Evolutionary conservation across 495 filamentous ascomycete genomes (phyloP).

Genomic region (Neurospora africana): DNA sequence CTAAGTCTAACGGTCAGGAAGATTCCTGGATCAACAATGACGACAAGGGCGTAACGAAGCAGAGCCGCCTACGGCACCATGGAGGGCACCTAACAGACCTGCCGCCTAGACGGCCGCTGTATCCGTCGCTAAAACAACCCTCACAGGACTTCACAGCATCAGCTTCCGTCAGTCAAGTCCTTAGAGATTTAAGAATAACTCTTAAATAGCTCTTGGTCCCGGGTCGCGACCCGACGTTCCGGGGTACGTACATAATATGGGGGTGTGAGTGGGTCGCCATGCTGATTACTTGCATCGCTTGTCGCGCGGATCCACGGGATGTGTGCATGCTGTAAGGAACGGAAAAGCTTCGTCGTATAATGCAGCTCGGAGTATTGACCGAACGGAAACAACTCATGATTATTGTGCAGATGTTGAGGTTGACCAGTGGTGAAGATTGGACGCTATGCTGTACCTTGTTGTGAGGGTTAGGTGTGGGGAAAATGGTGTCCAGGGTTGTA

Average conservation of each 20-base stretch:
- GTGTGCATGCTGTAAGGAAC: background rate
- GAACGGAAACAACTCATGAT: background rate
- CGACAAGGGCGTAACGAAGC: background rate
- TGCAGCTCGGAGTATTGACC: background rate
- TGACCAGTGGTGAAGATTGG: background rate
- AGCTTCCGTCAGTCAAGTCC: background rate
- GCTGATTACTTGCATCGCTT: background rate
- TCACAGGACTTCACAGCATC: background rate
- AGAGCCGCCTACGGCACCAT: background rate
- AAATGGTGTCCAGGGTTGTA: background rate
- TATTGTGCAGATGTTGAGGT: background rate
- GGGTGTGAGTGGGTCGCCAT: background rate
- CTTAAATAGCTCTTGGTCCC: background rate
- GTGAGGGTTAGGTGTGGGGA: background rate
- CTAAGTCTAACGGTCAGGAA: background rate
- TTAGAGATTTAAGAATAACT: background rate
- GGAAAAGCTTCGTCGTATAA: background rate
- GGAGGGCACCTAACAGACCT: too few relatives aligned
- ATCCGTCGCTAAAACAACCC: background rate
- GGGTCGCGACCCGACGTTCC: background rate
- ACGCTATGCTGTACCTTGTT: background rate
- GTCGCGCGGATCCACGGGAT: background rate
- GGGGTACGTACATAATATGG: background rate
- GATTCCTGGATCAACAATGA: background rate
- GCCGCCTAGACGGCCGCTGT: background rate